These are phyloP conservation scores for Hippophae tibetana DNA, from an alignment of 306 rosid species.

Conservation along the genomic window DNA sequence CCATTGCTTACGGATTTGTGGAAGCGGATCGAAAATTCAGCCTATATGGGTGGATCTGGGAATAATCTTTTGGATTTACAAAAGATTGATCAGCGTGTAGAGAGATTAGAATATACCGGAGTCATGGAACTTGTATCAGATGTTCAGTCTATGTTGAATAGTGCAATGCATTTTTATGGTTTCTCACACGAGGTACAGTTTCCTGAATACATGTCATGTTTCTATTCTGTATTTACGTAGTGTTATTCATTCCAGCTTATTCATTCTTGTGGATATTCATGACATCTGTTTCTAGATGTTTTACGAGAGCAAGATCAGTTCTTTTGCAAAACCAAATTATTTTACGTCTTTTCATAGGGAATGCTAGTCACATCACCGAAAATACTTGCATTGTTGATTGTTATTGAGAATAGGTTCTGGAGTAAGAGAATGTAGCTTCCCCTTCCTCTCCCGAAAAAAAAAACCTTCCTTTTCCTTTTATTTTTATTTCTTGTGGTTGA, in stretches of 20 bases:
- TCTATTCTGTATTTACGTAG: too few species aligned
- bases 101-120: constrained; percentile 71
- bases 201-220: constrained; percentile 2
- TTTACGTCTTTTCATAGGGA: too few species aligned
- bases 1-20: constrained; percentile 86
- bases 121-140: constrained; percentile 81
- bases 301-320: too few species aligned
- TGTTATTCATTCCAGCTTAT: too few species aligned
- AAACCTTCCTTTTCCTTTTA: too few species aligned
- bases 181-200: constrained; percentile 71
- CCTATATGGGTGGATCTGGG: constrained; percentile 44
- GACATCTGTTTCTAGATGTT: not conserved
- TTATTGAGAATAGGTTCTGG: too few species aligned
- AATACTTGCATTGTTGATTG: too few species aligned
- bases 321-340: too few species aligned
- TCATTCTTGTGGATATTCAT: not conserved
- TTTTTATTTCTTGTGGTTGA: too few species aligned
- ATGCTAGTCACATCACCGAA: too few species aligned
- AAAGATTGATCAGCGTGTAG: constrained; percentile 80
- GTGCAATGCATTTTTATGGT: constrained; percentile 71
- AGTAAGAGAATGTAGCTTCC: too few species aligned
- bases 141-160: constrained; percentile 82
- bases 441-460: too few species aligned
- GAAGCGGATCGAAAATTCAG: constrained; percentile 74
- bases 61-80: constrained; percentile 58